These are phyloP conservation scores for Phytophthora colocasiae DNA, from an alignment of 352 stramenopile genomes.

Conservation along the genomic window DNA sequence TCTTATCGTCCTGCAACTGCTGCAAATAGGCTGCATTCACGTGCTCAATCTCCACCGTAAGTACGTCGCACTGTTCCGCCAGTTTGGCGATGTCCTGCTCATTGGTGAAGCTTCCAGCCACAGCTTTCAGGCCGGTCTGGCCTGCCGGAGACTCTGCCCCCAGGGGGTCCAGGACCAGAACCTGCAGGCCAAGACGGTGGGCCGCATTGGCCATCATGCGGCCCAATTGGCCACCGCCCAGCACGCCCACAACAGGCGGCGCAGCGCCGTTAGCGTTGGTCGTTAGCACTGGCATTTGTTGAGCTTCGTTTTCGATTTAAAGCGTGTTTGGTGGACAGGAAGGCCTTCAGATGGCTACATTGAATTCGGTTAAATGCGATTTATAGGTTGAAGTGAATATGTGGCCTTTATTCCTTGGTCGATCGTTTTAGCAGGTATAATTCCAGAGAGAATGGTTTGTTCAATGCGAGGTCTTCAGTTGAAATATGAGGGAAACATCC, in stretches of 20 bases:
- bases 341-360: background rate
- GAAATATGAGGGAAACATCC: conserved; percentile 62
- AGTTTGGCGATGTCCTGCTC: conserved; percentile 76
- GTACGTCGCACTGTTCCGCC: conserved; percentile 88
- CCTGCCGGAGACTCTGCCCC: conserved; percentile 76
- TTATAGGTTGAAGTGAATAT: no score
- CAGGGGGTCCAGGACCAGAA: conserved; percentile 94
- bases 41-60: conserved; percentile 99
- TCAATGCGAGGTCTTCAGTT: conserved; percentile 61
- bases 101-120: conserved; percentile 84
- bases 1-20: conserved; percentile 85
- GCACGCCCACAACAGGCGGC: conserved; percentile 84
- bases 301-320: background rate
- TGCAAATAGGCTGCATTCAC: conserved; percentile 94
- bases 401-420: no score
- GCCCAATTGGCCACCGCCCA: conserved; percentile 97
- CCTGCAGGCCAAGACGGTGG: conserved; percentile 93
- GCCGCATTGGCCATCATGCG: conserved; percentile 99
- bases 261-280: conserved; percentile 41
- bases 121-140: conserved; percentile 69
- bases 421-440: conserved; percentile 40
- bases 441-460: conserved; percentile 52
- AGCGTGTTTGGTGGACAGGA: no score
- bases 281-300: conserved; percentile 60
- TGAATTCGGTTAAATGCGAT: background rate